Base-by-base conservation (phyloP, 176 grass and related monocot genomes). In the Canna indica region DNA sequence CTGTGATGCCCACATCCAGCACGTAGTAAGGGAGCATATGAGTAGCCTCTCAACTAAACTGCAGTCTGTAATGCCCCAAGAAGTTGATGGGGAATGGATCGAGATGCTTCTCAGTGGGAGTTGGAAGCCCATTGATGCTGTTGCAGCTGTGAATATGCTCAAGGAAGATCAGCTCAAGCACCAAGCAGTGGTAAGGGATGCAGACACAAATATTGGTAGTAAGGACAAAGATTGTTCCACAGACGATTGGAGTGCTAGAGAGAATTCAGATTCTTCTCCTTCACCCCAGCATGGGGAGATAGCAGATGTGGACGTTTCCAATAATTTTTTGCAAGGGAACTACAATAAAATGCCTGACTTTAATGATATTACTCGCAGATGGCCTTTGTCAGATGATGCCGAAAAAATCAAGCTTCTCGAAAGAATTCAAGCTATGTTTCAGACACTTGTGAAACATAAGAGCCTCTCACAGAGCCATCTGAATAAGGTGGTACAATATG, bases 301-400 rank as follows among this genome's bases (percentile, higher is more conserved):
- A 0, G 74, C 72, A 15, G 53, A 75, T 46, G 56, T 56, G 69
- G 83, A 88, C 39, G 42, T 38, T 62, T 78, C 74, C 34, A 79
- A 83, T 73, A 70, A 69, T 13, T 73, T 73, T 59, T 26, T 41
- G n/a, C 34, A 73, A 39, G 50, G 34, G 0, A 73, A 20, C 48
- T 39, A 16, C 31, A 58, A 56, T 76, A 34, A 69, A 13, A 44
- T 52, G 1, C 9, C 24, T 44, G 33, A 69, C 27, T 45, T 56
- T 38, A 7, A 13, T 59, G 47, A 77, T 46, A 30, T 39, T 48
- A 56, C 76, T 36, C 56, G 73, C 24, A 90, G 83, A 34, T 93
- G 89, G 86, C 94, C 95, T 8, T 59, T 91, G 18, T 81, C 84
- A 18, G 90, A 99, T 80, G 94, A 99, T 84, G 46, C 71, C 9